A percentile compares a stretch with the other conserved stretches of the same genome.
phyloP scores from a whole-genome alignment of 208 protist genomes.

The Plasmodiophora brassicae region DNA sequence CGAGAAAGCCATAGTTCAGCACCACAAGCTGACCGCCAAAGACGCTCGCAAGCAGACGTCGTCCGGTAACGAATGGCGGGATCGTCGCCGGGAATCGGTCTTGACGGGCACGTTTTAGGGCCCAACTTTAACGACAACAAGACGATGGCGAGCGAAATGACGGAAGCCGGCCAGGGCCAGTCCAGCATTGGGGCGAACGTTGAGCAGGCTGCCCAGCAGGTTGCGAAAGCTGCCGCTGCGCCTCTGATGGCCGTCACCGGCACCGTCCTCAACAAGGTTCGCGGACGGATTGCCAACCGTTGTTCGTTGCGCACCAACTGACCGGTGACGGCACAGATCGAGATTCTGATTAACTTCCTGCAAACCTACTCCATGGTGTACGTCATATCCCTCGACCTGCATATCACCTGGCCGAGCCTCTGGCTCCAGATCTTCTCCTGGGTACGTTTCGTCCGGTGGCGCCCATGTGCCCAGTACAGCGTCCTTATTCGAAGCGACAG shows the following conservation, averaged over 20 bases:
- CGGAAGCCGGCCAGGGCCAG: not conserved
- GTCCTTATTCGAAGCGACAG: no score
- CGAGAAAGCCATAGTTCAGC: not conserved
- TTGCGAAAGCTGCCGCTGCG: not conserved
- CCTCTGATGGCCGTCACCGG: not conserved
- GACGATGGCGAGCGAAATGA: not conserved
- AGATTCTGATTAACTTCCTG: constrained; percentile 29
- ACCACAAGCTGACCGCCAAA: not conserved
- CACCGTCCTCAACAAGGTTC: not conserved
- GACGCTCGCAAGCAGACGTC: not conserved
- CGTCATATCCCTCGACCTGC: not conserved
- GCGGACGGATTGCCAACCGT: not conserved
- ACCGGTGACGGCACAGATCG: not conserved
- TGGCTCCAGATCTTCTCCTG: not conserved
- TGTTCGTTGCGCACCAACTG: not conserved
- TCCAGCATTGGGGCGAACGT: not conserved
- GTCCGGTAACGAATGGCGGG: not conserved
- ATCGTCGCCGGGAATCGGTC: not conserved
- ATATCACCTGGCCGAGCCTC: not conserved
- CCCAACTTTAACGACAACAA: not conserved
- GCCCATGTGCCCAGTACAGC: not conserved
- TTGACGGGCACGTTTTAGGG: not conserved
- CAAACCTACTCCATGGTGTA: constrained; percentile 14
- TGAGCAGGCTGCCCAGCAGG: not conserved
- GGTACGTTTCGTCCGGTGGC: not conserved